Percentiles rank a stretch among this genome's conserved stretches.
Conservation (phyloP, 2,329 filamentous ascomycete species). For the Incumbomyces delicatus region DNA sequence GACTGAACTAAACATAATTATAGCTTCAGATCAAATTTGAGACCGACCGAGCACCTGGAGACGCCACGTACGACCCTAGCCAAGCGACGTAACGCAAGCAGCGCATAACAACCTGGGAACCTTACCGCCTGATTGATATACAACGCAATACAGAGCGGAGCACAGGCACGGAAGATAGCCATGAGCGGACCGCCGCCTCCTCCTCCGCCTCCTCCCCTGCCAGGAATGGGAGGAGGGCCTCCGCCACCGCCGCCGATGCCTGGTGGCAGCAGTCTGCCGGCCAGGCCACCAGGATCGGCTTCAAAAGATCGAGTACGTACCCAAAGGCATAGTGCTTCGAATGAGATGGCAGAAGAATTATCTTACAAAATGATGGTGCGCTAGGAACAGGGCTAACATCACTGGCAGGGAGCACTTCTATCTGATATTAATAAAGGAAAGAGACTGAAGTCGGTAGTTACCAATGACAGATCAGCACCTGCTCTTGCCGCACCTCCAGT, state of each 20-base stretch:
- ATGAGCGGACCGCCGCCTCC: constrained; percentile 34
- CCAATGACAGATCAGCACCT: constrained; percentile 88
- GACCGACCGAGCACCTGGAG: too few species aligned
- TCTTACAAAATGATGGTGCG: too few species aligned
- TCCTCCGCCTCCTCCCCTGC: constrained; percentile 49
- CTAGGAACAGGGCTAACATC: constrained; percentile 10
- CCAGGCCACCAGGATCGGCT: constrained; percentile 46
- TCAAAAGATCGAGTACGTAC: constrained; percentile 54
- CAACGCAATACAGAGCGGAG: too few species aligned
- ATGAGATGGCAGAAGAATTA: neutral
- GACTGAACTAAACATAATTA: too few species aligned
- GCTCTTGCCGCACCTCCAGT: constrained; percentile 69
- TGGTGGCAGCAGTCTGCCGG: constrained; percentile 44
- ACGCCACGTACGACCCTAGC: too few species aligned
- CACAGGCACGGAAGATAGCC: neutral
- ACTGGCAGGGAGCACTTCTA: constrained; percentile 65
- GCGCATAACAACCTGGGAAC: too few species aligned
- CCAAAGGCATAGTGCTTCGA: constrained; percentile 2
- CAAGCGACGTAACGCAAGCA: too few species aligned
- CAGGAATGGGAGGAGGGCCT: constrained; percentile 44
- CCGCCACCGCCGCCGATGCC: constrained; percentile 58
- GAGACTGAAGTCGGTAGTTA: constrained; percentile 71
- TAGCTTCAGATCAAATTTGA: too few species aligned
- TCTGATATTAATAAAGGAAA: constrained; percentile 78
- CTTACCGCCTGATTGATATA: too few species aligned